phyloP scores from a whole-genome alignment of 164 flowering plant genomes.

The Vitis rotundifolia region DNA sequence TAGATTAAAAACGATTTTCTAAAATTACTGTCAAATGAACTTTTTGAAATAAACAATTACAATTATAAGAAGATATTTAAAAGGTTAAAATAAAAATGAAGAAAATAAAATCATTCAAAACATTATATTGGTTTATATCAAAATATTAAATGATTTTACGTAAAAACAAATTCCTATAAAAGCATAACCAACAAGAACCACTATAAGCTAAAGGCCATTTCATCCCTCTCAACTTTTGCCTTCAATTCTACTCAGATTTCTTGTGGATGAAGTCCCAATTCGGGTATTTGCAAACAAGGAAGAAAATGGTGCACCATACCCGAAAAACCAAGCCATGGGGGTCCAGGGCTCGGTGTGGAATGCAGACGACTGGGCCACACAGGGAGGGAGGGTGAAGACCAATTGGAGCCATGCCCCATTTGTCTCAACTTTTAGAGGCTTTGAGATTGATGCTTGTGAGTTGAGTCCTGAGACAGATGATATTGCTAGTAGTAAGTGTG shows the following conservation, averaged over 20 bases:
- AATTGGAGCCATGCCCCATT: constrained; percentile 50
- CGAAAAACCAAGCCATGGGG: constrained; percentile 41
- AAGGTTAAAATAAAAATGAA: too few species aligned
- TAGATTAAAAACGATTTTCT: too few species aligned
- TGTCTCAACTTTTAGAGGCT: constrained; percentile 20
- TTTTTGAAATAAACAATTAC: too few species aligned
- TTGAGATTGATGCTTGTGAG: constrained; percentile 29
- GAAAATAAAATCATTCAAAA: too few species aligned
- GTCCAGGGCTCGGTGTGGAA: constrained; percentile 45
- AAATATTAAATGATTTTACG: too few species aligned
- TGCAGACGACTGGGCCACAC: constrained; percentile 60
- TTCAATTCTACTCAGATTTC: constrained; percentile 19
- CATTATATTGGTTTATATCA: too few species aligned
- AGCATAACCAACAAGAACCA: too few species aligned
- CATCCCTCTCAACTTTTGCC: too few species aligned
- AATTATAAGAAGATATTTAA: too few species aligned
- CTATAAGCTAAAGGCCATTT: too few species aligned
- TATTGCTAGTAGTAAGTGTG: constrained; percentile 10
- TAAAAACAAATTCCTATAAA: too few species aligned
- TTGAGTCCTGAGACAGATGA: neutral
- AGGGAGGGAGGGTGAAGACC: constrained; percentile 53
- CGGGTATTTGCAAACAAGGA: constrained; percentile 34
- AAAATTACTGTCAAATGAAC: too few species aligned
- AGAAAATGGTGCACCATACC: constrained; percentile 28
- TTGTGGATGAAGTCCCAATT: constrained; percentile 41